phyloP scores from a whole-genome alignment of 2,329 filamentous ascomycete species.

The Domatiomyces catenatus region DNA sequence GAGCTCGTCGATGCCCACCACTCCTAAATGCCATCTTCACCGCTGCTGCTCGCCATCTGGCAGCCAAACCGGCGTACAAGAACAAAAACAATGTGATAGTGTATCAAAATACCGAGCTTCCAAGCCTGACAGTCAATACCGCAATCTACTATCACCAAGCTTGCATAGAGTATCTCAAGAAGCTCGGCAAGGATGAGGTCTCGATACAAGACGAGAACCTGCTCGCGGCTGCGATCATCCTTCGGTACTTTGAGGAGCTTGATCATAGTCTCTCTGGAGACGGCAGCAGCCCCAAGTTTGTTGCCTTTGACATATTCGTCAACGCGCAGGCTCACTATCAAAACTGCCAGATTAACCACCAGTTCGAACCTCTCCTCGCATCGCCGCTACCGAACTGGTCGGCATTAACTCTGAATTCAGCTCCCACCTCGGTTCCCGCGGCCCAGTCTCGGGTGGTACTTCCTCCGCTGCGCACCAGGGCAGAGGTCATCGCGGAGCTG shows the following conservation, averaged over 20 bases:
- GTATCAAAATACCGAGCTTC: slow-evolving; percentile 12
- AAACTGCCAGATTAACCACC: not conserved
- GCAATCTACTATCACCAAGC: slow-evolving; percentile 19
- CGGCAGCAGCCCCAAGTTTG: slow-evolving; percentile 14
- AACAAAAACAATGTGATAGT: slow-evolving; percentile 5
- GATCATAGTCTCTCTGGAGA: slow-evolving; percentile 31
- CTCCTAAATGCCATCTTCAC: slow-evolving; percentile 17
- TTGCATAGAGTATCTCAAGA: slow-evolving; percentile 19
- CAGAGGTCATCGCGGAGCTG: slow-evolving; percentile 9
- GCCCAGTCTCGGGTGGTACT: not conserved
- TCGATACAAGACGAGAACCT: slow-evolving; percentile 36
- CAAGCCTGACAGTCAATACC: slow-evolving; percentile 14
- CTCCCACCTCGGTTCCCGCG: too few species aligned
- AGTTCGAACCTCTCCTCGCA: slow-evolving; percentile 6
- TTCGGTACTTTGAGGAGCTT: slow-evolving; percentile 44
- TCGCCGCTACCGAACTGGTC: not conserved
- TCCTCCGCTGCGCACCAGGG: not conserved
- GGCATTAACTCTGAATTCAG: not conserved
- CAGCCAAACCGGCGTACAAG: slow-evolving; percentile 5
- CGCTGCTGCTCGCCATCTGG: slow-evolving; percentile 13
- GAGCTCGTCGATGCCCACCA: slow-evolving; percentile 13
- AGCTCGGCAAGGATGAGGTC: slow-evolving; percentile 21
- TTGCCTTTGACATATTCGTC: slow-evolving; percentile 14
- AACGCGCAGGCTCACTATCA: slow-evolving; percentile 8
- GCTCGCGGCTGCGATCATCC: slow-evolving; percentile 41